Conservation (phyloP, 2,329 filamentous ascomycete species). For the Aspergillus arachidicola region DNA sequence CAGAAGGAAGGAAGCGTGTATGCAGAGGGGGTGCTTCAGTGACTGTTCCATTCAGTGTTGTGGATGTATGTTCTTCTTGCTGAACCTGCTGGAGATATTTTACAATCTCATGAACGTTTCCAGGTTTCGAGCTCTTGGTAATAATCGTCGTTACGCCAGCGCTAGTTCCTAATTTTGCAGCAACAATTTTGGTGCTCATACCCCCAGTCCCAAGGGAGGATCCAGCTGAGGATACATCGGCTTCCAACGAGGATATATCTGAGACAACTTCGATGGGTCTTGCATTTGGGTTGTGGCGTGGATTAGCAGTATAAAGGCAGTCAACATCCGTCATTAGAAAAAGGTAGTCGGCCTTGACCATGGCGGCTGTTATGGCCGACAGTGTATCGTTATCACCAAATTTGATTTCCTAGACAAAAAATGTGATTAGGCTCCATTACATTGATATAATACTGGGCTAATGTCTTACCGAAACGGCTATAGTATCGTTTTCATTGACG, state of each 20-base stretch:
- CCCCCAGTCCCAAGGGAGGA: slow-evolving; percentile 90
- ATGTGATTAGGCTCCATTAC: slow-evolving; percentile 2
- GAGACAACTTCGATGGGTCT: slow-evolving; percentile 89
- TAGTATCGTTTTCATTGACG: slow-evolving; percentile 97
- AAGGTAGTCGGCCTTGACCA: slow-evolving; percentile 94
- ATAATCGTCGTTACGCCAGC: slow-evolving; percentile 96
- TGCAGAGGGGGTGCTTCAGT: slow-evolving; percentile 65
- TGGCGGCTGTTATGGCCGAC: slow-evolving; percentile 92
- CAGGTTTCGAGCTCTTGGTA: slow-evolving; percentile 88
- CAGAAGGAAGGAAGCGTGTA: slow-evolving; percentile 86
- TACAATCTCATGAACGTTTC: slow-evolving; percentile 87
- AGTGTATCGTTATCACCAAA: slow-evolving; percentile 99
- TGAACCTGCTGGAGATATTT: slow-evolving; percentile 71
- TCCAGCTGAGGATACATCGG: slow-evolving; percentile 88
- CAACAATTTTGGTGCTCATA: slow-evolving; percentile 97
- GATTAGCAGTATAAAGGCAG: slow-evolving; percentile 95
- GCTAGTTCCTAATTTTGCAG: slow-evolving; percentile 86
- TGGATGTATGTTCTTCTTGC: slow-evolving; percentile 30
- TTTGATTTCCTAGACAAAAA: slow-evolving; percentile 73
- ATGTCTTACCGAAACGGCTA: slow-evolving; percentile 72
- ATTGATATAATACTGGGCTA: not conserved
- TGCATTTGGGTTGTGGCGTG: slow-evolving; percentile 80
- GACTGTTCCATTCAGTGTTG: slow-evolving; percentile 18
- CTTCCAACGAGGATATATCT: slow-evolving; percentile 79
- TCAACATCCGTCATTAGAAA: slow-evolving; percentile 99